phyloP scores from a whole-genome alignment of 2,329 filamentous ascomycete genomes.

The Colletotrichum agaves region DNA sequence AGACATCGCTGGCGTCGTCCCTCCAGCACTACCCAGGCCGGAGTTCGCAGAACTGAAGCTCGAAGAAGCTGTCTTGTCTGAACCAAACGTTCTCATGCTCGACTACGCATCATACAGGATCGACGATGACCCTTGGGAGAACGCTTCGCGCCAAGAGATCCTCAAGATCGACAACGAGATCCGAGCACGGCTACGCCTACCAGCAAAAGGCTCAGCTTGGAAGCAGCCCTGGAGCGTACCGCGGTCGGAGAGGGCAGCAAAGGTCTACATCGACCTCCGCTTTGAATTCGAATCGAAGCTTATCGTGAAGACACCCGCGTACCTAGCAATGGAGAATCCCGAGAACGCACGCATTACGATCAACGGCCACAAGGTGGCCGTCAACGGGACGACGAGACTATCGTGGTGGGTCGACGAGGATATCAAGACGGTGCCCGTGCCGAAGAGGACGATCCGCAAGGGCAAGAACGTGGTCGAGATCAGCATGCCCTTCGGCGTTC shows the following conservation, averaged over 20 bases:
- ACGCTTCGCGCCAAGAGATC: conserved; percentile 39
- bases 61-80: conserved; percentile 38
- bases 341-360: conserved; percentile 40
- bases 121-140: conserved; percentile 39
- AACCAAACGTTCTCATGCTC: conserved; percentile 46
- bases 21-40: not conserved
- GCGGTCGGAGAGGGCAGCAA: conserved; percentile 38
- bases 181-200: conserved; percentile 41
- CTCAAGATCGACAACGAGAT: conserved; percentile 45
- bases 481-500: conserved; percentile 42
- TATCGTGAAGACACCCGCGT: conserved; percentile 24
- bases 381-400: not conserved
- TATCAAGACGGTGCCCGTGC: conserved; percentile 42
- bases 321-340: conserved; percentile 43
- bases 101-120: conserved; percentile 45
- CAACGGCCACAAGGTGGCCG: conserved; percentile 35
- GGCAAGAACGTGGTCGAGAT: conserved; percentile 42
- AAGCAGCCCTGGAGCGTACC: conserved; percentile 44
- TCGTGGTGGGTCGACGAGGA: conserved; percentile 47
- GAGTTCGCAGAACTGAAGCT: conserved; percentile 17
- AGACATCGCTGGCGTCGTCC: not conserved
- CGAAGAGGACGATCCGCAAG: conserved; percentile 37
- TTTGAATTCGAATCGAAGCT: conserved; percentile 42
- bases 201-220: conserved; percentile 42
- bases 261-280: conserved; percentile 39